Percentiles rank a stretch among this genome's conserved stretches.
phyloP scores from a whole-genome alignment of 2,329 filamentous ascomycete species.

The Dactylellina haptotyla region DNA sequence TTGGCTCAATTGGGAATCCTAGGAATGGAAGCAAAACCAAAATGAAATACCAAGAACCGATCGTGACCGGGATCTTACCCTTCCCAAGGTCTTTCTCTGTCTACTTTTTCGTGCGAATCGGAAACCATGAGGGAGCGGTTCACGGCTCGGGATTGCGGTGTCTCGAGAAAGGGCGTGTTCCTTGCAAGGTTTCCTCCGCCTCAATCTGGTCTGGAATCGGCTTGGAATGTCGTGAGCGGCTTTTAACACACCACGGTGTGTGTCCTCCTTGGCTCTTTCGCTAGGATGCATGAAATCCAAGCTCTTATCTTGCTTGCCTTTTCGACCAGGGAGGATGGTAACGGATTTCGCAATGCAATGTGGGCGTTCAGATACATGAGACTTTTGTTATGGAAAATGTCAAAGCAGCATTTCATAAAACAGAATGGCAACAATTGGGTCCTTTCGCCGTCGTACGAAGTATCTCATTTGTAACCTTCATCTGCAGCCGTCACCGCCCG shows the following conservation, averaged over 20 bases:
- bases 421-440: neutral
- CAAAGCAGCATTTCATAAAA: constrained; percentile 2
- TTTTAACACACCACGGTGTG: neutral
- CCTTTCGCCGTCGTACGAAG: neutral
- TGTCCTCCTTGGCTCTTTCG: neutral
- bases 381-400: neutral
- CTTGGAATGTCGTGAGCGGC: constrained; percentile 1
- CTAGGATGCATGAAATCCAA: constrained; percentile 7
- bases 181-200: neutral
- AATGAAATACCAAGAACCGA: neutral
- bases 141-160: constrained; percentile 43
- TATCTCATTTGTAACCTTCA: neutral
- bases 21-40: no score
- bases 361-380: neutral
- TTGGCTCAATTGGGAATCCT: no score
- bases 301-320: constrained; percentile 7
- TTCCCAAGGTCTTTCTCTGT: neutral
- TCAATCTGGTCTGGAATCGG: neutral
- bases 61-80: neutral
- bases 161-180: neutral
- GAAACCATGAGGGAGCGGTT: constrained; percentile 27
- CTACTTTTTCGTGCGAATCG: constrained; percentile 33
- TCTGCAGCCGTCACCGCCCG: neutral
- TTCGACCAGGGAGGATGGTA: neutral
- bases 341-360: neutral